Conservation (phyloP, 495 filamentous ascomycete species). For the Neurospora intermedia region DNA sequence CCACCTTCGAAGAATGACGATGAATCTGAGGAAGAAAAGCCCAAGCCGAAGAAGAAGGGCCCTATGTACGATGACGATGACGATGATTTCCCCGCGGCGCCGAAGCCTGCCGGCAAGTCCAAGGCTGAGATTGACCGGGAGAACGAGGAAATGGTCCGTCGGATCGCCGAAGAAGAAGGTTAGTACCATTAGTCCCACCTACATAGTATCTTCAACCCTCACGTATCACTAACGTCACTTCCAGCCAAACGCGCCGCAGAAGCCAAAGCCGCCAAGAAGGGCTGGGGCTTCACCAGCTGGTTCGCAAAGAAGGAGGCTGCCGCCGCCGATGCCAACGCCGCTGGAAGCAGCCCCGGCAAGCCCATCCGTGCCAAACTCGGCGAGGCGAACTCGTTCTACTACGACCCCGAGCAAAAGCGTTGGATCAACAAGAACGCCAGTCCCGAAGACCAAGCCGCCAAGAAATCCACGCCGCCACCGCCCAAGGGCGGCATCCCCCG, state of each 20-base stretch:
- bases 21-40: constrained; percentile 32
- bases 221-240: constrained; percentile 10
- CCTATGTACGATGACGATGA: constrained; percentile 73
- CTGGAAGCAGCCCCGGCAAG: constrained; percentile 37
- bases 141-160: constrained; percentile 68
- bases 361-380: constrained; percentile 92
- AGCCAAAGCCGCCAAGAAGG: constrained; percentile 48
- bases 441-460: constrained; percentile 35
- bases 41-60: constrained; percentile 59
- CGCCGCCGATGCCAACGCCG: constrained; percentile 7
- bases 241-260: constrained; percentile 32
- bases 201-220: not conserved
- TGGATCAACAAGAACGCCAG: constrained; percentile 96
- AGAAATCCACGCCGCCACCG: constrained; percentile 39
- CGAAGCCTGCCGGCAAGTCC: constrained; percentile 33
- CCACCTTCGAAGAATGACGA: constrained; percentile 29
- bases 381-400: constrained; percentile 86
- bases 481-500: constrained; percentile 25
- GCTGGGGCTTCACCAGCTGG: constrained; percentile 79
- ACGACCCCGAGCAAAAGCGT: constrained; percentile 86
- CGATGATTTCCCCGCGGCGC: constrained; percentile 35
- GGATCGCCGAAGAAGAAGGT: constrained; percentile 80
- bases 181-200: constrained; percentile 14
- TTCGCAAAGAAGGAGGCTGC: constrained; percentile 64
- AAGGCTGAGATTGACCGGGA: constrained; percentile 49